Base-by-base conservation (phyloP, 177 flowering plant species). In the Telopea speciosissima region DNA sequence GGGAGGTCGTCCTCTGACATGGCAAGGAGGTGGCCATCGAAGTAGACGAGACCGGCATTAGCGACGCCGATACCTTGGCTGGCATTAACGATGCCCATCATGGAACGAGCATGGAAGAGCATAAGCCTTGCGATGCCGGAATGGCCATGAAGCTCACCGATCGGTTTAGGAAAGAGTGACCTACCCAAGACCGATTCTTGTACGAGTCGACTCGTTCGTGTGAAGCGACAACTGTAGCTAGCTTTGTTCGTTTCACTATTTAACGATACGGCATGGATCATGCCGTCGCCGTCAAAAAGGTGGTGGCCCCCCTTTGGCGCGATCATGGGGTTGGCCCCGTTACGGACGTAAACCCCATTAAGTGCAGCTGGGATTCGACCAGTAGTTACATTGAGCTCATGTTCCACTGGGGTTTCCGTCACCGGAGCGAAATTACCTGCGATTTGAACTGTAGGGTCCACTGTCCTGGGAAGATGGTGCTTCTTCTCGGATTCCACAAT, bases 1-100 rank as follows among this genome's bases (percentile, higher is more conserved):
- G 89, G 89, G 24, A 83, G 76, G 40, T 86, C 89, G 63, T 86
- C 87, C 70, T 86, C 89, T 0, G 87, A 83, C 84, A 86, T 80
- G 62, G 89, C 89, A 16, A 86, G 74, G 2, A 86, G 72, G 3
- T 83, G 78, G 52, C 83, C 83, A 69, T 82, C 72, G 75, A 83
- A 86, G 67, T 76, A 85, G 23, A 81, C 81, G 1, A 86, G 79
- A 9, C 90, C 88, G 0, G 87, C 87, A 36, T 86, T 86, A 3
- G 90, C 90, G 24, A 85, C 81, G 1, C 88, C 90, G 2, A 61
- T 69, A 49, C 88, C 85, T 1, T 23, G 66, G 24, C 72, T 14
- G 2, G 59, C 56, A 67, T 86, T 82, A 19, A 82, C 65, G 28
- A 83, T 8, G 19, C 86, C 86, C 1, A 66, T 49, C 9, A 68